Conservation (phyloP, 441 rosid species). For the Corymbia citriodora region DNA sequence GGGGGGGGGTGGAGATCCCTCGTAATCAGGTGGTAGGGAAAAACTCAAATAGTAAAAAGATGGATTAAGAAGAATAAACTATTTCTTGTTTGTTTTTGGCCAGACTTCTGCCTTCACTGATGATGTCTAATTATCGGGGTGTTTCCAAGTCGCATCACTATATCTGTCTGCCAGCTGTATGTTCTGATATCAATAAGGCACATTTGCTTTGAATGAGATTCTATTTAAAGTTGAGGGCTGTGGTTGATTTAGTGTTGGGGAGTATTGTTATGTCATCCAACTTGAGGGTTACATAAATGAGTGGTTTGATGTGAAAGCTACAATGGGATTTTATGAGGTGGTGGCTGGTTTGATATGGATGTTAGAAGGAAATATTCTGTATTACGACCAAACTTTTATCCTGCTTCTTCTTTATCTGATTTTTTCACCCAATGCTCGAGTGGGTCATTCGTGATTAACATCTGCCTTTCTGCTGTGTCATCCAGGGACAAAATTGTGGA, state of each 20-base stretch:
- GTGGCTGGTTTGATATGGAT: background rate
- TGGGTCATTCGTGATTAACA: background rate
- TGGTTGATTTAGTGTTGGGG: background rate
- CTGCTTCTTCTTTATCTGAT: background rate
- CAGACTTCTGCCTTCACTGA: background rate
- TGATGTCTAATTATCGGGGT: background rate
- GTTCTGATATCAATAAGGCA: background rate
- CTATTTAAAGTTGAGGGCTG: background rate
- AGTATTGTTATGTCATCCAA: background rate
- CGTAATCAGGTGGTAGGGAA: background rate
- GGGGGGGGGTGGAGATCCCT: background rate
- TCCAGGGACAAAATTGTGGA: constrained; percentile 96
- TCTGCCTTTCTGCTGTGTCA: background rate
- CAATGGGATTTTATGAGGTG: background rate
- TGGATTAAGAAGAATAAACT: background rate
- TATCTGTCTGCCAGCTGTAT: background rate
- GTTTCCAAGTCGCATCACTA: background rate
- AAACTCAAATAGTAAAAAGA: background rate
- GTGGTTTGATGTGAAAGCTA: background rate
- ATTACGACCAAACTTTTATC: no score
- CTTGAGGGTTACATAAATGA: background rate
- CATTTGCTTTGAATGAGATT: background rate
- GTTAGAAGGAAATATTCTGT: background rate
- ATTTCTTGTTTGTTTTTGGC: background rate
- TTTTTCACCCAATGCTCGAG: background rate